phyloP scores from a whole-genome alignment of 192 early-diverging fungal genomes.

The Backusella tarrabulga region DNA sequence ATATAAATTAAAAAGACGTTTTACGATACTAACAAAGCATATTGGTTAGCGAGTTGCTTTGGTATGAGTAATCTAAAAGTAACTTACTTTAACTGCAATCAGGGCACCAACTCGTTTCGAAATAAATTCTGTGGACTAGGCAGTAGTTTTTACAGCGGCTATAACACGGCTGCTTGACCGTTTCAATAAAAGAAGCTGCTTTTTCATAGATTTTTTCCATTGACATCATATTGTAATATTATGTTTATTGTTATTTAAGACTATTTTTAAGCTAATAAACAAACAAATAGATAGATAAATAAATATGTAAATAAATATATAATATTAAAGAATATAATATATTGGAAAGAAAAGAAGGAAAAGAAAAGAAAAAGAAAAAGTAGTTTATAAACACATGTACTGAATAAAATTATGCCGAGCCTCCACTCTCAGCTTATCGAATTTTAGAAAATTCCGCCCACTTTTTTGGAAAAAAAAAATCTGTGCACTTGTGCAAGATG shows the following conservation, averaged over 20 bases:
- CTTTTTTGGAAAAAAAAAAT: not conserved
- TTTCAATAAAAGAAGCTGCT: not conserved
- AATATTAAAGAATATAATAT: not conserved
- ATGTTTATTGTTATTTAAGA: not conserved
- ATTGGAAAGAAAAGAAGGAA: not conserved
- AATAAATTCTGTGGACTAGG: conserved; percentile 23
- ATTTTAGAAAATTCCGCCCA: not conserved
- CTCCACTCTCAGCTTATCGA: not conserved
- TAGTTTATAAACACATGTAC: not conserved
- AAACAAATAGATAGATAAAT: not conserved
- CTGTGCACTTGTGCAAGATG: not conserved
- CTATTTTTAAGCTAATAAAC: not conserved
- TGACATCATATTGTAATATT: not conserved
- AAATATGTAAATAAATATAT: not conserved
- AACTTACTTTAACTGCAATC: conserved; percentile 8
- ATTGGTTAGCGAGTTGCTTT: not conserved
- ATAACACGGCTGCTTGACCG: not conserved
- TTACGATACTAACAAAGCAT: not conserved
- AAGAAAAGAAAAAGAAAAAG: not conserved
- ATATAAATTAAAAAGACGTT: not conserved
- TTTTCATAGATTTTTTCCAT: not conserved
- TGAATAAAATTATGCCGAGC: not conserved
- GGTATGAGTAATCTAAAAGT: not conserved
- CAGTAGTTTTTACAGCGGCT: conserved; percentile 28
- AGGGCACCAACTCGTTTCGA: conserved; percentile 31